phyloP scores from a whole-genome alignment of 106 monocot genomes.

The Hemerocallis citrina region DNA sequence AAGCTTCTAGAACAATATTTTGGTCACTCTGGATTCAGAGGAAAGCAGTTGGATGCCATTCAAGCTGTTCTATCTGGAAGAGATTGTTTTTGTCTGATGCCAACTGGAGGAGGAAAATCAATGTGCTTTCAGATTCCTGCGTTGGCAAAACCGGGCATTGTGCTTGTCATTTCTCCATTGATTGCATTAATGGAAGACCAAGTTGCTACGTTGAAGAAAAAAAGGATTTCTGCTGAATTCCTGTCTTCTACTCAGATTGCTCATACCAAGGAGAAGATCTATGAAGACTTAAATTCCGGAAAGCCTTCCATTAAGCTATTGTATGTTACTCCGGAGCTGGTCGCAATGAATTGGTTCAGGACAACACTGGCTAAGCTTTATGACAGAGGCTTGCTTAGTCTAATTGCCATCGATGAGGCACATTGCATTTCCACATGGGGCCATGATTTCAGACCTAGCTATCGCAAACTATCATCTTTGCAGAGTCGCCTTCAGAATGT shows the following conservation, averaged over 20 bases:
- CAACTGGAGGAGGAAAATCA: conserved; percentile 94
- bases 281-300: conserved; percentile 76
- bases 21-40: conserved; percentile 62
- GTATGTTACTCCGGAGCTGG: conserved; percentile 92
- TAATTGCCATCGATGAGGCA: conserved; percentile 96
- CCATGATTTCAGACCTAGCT: conserved; percentile 96
- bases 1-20: conserved; percentile 56
- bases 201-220: conserved; percentile 56
- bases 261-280: conserved; percentile 69
- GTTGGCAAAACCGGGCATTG: conserved; percentile 65
- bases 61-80: conserved; percentile 73
- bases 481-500: conserved; percentile 67
- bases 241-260: conserved; percentile 80
- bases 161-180: conserved; percentile 89
- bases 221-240: conserved; percentile 71
- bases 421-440: conserved; percentile 98
- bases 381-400: conserved; percentile 53
- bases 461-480: conserved; percentile 83
- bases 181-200: conserved; percentile 99
- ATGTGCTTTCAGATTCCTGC: conserved; percentile 99
- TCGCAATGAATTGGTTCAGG: conserved; percentile 67
- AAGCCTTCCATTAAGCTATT: conserved; percentile 67
- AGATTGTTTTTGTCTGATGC: conserved; percentile 99
- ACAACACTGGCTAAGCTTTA: conserved; percentile 67
- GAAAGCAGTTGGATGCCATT: conserved; percentile 88